These are phyloP conservation scores for Chaetomidium leptoderma DNA, from an alignment of 495 filamentous ascomycete genomes.

Conservation along the genomic window DNA sequence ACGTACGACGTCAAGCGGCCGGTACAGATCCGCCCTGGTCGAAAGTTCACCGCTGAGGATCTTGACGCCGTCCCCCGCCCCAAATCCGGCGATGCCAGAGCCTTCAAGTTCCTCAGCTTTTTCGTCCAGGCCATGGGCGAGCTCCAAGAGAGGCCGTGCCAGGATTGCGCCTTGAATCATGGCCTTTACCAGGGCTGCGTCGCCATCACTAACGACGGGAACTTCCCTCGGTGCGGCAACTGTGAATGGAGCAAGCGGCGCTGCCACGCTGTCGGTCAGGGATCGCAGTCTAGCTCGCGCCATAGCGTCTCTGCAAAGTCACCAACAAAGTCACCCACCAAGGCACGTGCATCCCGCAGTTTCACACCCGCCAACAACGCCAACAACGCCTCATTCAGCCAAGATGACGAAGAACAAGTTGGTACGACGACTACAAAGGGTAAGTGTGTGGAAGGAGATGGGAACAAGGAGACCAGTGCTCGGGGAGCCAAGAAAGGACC, in stretches of 20 bases:
- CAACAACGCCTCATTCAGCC: not conserved
- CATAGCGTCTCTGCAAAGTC: not conserved
- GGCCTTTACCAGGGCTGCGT: constrained; percentile 30
- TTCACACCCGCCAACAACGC: constrained; percentile 31
- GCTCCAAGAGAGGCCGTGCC: constrained; percentile 23
- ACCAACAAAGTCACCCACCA: not conserved
- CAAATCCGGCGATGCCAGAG: constrained; percentile 21
- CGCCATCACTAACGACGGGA: constrained; percentile 18
- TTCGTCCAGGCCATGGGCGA: constrained; percentile 34
- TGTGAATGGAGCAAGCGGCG: constrained; percentile 34
- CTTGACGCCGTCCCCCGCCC: constrained; percentile 26
- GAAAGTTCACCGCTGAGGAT: constrained; percentile 24
- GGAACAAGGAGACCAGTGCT: not conserved
- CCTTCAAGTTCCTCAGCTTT: constrained; percentile 30
- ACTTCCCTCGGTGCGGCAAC: constrained; percentile 32
- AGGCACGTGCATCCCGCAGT: constrained; percentile 3
- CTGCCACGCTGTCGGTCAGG: constrained; percentile 20
- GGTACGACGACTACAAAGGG: not conserved
- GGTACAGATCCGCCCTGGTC: constrained; percentile 26
- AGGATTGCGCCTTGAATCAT: constrained; percentile 19
- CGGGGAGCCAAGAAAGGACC: not conserved
- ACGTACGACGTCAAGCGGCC: constrained; percentile 30
- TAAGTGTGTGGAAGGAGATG: not conserved
- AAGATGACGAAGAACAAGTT: not conserved
- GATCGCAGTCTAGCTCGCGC: not conserved